Evolutionary conservation across 2,329 filamentous ascomycete species (phyloP).

Genomic region (Pseudogymnoascus sp.): DNA sequence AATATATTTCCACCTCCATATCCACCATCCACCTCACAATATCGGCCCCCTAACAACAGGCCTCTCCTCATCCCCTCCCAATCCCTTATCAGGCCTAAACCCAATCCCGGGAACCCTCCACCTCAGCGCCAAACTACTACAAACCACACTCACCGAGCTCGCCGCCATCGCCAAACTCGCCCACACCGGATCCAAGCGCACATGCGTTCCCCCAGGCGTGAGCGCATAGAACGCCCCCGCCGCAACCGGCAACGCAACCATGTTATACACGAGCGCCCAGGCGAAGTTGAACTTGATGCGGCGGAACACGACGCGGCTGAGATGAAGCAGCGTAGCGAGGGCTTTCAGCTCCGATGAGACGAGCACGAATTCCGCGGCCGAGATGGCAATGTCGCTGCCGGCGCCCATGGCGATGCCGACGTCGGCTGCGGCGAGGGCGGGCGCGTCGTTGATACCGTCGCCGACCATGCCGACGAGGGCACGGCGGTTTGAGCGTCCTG

Average conservation of each 20-base stretch:
- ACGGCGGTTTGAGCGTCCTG: constrained; percentile 22
- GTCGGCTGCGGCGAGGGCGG: constrained; percentile 67
- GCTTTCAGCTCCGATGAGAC: constrained; percentile 49
- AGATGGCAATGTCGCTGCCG: constrained; percentile 70
- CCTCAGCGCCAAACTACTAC: constrained; percentile 64
- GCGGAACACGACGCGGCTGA: constrained; percentile 51
- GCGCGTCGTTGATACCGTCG: constrained; percentile 76
- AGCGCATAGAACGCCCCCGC: constrained; percentile 48
- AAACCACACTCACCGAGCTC: constrained; percentile 78
- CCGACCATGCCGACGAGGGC: constrained; percentile 69
- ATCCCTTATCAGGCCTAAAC: constrained; percentile 21
- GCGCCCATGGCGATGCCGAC: constrained; percentile 71
- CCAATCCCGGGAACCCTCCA: constrained; percentile 29
- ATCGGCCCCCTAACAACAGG: neutral
- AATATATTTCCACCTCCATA: neutral
- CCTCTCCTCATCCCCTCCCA: neutral
- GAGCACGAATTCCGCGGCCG: constrained; percentile 70
- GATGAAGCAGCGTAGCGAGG: constrained; percentile 48
- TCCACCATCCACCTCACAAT: neutral
- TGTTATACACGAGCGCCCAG: constrained; percentile 58
- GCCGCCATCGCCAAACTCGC: constrained; percentile 81
- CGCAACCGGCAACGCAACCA: constrained; percentile 51
- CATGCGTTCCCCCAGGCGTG: constrained; percentile 41
- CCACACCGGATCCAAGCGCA: constrained; percentile 67
- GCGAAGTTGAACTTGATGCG: constrained; percentile 56